Base-by-base conservation (phyloP, 2,329 filamentous ascomycete genomes). In the Pestalotiopsis sp. region DNA sequence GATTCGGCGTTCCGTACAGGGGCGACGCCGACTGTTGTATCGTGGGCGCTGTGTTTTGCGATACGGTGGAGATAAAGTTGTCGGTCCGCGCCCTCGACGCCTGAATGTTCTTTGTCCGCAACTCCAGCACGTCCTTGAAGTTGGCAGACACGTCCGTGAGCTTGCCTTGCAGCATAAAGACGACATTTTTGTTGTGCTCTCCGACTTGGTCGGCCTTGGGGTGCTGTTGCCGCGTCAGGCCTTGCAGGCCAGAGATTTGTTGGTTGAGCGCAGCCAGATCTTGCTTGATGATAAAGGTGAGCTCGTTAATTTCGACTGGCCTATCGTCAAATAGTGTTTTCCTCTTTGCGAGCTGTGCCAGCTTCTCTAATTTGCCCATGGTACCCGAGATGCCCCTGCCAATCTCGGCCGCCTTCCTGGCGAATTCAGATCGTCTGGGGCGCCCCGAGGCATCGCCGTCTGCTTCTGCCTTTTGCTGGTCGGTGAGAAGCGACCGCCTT, bases 211-310 rank as follows among this genome's bases (percentile, higher is more conserved):
- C 89, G 71, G 83, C 85, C 73, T 85, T 88, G 58, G 93, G 92
- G 75, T 95, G 92, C 80, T 95, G 91, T 69, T 93, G 88, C 66
- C 91, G 88, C 14, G 94, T 92, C 60, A 98, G 86, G 6, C 87
- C 83, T 78, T 97, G 93, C n/a, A 99, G 85, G 11, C 87, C 86
- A 60, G 92, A 92, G 75, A 98, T 98, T 77, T 97, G 93, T 73
- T 94, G 90, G 81, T 98, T 98, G 25, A 90, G 80, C 11, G 85
- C 90, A 1, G 94, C 93, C 66, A 98, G 88, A 77, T 98, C 95
- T 85, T 98, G 95, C 83, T 98, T 98, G 85, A 98, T 98, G 77
- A 98, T 93, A 77, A 95, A 98, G 7, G 95, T 98, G 79, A 98
- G 89, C 81, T 98, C 94, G 80, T 96, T 96, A 80, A 98, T 98